Conservation (phyloP, 2,329 filamentous ascomycete species). For the Cercospora zeae-maydis region DNA sequence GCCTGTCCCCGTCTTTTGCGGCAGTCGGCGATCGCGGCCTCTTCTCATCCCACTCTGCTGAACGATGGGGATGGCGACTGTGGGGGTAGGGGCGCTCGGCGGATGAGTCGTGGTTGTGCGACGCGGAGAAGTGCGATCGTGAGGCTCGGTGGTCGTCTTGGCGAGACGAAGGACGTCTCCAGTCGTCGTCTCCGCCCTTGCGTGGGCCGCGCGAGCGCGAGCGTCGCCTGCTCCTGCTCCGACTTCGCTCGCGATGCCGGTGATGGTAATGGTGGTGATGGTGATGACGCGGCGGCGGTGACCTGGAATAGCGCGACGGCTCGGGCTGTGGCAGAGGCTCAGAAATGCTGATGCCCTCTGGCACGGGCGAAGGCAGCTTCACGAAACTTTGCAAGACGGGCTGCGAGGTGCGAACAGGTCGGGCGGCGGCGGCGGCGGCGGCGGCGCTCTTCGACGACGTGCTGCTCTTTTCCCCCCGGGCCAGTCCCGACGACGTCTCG, state of each 20-base stretch:
- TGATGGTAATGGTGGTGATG: constrained; percentile 16
- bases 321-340: constrained; percentile 11
- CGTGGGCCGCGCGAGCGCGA: constrained; percentile 11
- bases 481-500: background rate
- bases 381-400: constrained; percentile 4
- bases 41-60: constrained; percentile 32
- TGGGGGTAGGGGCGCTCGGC: constrained; percentile 13
- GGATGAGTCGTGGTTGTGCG: constrained; percentile 29
- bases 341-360: constrained; percentile 9
- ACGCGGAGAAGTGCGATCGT: constrained; percentile 17
- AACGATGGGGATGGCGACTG: constrained; percentile 14
- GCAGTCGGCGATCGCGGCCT: constrained; percentile 35
- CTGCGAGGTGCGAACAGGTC: background rate
- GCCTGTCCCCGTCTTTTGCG: constrained; percentile 22
- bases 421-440: background rate
- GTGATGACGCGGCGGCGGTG: constrained; percentile 11
- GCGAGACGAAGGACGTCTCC: constrained; percentile 12
- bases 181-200: constrained; percentile 10
- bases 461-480: constrained; percentile 2
- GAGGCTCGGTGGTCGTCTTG: constrained; percentile 15
- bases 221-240: constrained; percentile 13
- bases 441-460: background rate
- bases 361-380: constrained; percentile 10
- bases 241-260: constrained; percentile 14
- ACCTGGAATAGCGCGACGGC: constrained; percentile 13